Conservation (phyloP, 345 rosid genomes). For the Salix purpurea region DNA sequence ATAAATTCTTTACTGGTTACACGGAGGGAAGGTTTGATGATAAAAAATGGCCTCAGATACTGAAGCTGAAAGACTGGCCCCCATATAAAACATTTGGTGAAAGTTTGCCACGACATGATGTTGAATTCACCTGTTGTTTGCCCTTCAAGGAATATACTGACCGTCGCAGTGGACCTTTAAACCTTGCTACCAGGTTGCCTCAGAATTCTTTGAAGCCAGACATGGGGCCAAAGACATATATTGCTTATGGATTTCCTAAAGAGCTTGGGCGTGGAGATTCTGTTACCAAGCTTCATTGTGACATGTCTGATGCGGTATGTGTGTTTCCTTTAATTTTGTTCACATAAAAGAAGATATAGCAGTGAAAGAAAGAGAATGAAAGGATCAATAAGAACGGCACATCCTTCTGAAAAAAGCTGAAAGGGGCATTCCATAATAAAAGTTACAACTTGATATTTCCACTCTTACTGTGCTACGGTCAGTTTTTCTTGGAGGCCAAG, state of each 20-base stretch:
- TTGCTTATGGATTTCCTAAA: slow-evolving; percentile 64
- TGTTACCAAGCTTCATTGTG: slow-evolving; percentile 84
- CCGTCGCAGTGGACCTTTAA: slow-evolving; percentile 51
- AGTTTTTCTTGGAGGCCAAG: no score
- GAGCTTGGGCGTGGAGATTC: slow-evolving; percentile 87
- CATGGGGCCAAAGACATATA: slow-evolving; percentile 80
- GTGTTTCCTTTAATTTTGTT: not conserved
- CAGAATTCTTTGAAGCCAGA: slow-evolving; percentile 53
- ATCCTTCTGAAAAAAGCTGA: no score
- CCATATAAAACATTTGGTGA: slow-evolving; percentile 54
- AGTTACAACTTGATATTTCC: no score
- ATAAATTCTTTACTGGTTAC: slow-evolving; percentile 57
- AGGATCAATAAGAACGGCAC: no score
- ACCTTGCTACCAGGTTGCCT: slow-evolving; percentile 62
- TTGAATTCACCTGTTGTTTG: slow-evolving; percentile 57
- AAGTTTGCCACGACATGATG: slow-evolving; percentile 62
- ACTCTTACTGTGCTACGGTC: no score
- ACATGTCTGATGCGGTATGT: slow-evolving; percentile 84
- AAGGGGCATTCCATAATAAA: no score
- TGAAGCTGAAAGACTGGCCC: slow-evolving; percentile 87
- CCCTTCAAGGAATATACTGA: slow-evolving; percentile 79
- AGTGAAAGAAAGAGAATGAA: no score
- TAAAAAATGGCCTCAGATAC: slow-evolving; percentile 50
- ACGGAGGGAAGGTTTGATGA: slow-evolving; percentile 9
- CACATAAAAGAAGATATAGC: no score